Evolutionary conservation across 768 basidiomycete genomes (phyloP).

Genomic region (Kwoniella botswanensis): DNA sequence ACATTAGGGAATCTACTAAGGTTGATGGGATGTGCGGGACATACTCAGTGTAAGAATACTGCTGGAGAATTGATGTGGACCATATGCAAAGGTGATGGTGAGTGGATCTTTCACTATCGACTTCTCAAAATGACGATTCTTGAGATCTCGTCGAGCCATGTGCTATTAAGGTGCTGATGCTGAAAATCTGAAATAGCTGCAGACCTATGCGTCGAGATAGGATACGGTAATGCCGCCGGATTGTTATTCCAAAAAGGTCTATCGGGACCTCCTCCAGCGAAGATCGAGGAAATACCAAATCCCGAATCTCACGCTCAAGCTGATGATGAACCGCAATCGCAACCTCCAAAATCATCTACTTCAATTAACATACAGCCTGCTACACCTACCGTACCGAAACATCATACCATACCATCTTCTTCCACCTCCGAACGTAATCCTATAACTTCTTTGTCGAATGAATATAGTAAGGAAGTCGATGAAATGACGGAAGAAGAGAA

Average conservation of each 20-base stretch:
- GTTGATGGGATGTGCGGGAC: slow-evolving; percentile 74
- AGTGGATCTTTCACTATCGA: slow-evolving; percentile 20
- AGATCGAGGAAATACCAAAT: slow-evolving; percentile 41
- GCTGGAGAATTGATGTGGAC: slow-evolving; percentile 87
- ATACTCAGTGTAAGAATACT: slow-evolving; percentile 72
- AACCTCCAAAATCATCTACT: slow-evolving; percentile 4
- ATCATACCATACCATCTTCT: neutral
- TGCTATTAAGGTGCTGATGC: neutral
- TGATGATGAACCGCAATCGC: neutral
- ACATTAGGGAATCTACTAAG: slow-evolving; percentile 79
- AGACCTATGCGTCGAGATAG: slow-evolving; percentile 63
- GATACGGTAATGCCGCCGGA: slow-evolving; percentile 95
- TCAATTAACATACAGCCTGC: slow-evolving; percentile 14
- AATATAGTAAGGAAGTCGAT: slow-evolving; percentile 62
- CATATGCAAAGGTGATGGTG: slow-evolving; percentile 77
- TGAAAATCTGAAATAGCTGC: slow-evolving; percentile 3
- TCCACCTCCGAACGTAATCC: slow-evolving; percentile 27
- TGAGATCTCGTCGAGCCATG: neutral
- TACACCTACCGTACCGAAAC: neutral
- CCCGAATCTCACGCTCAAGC: neutral
- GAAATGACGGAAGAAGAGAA: slow-evolving; percentile 94
- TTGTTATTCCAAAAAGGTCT: slow-evolving; percentile 92
- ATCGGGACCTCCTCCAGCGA: slow-evolving; percentile 43
- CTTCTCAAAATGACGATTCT: no score
- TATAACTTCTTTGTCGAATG: slow-evolving; percentile 67